Evolutionary conservation across 306 rosid genomes (phyloP).

Genomic region (Dryas alaskensis): DNA sequence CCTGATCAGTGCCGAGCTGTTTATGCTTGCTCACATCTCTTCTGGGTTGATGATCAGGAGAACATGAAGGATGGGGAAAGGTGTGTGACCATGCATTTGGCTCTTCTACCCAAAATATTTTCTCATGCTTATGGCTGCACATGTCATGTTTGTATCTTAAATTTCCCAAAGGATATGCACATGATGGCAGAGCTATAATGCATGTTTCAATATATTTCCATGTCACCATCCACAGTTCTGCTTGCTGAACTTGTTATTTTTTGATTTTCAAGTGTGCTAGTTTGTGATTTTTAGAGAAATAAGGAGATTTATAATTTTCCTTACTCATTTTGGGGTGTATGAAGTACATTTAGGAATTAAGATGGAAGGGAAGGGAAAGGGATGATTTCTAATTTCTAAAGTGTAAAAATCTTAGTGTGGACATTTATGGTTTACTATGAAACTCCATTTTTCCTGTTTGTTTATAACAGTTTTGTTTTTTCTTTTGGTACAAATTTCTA

Average conservation of each 20-base stretch:
- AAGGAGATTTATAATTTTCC: neutral
- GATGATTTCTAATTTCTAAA: neutral
- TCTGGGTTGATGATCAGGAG: slow-evolving; percentile 90
- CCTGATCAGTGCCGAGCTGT: slow-evolving; percentile 96
- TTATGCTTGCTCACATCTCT: slow-evolving; percentile 88
- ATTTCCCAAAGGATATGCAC: too few relatives aligned
- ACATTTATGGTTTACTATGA: neutral
- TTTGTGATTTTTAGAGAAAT: neutral
- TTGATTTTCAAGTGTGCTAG: too few relatives aligned
- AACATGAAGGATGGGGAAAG: slow-evolving; percentile 95
- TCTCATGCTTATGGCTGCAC: slow-evolving; percentile 9
- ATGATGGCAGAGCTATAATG: too few relatives aligned
- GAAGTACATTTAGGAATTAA: neutral
- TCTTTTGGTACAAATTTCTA: slow-evolving; percentile 15
- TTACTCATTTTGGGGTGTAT: neutral
- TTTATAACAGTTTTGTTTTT: neutral
- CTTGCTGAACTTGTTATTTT: neutral
- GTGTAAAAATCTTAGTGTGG: neutral
- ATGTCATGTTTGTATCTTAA: neutral
- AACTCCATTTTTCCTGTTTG: slow-evolving; percentile 12
- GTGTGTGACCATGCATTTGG: slow-evolving; percentile 41
- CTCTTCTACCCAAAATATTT: neutral
- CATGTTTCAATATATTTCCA: neutral
- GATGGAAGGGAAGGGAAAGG: neutral
- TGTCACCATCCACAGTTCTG: neutral